Percentiles rank a stretch among this genome's conserved stretches.
These are phyloP conservation scores for Lactifluus pinguis DNA, from an alignment of 768 basidiomycete genomes.

Conservation along the genomic window DNA sequence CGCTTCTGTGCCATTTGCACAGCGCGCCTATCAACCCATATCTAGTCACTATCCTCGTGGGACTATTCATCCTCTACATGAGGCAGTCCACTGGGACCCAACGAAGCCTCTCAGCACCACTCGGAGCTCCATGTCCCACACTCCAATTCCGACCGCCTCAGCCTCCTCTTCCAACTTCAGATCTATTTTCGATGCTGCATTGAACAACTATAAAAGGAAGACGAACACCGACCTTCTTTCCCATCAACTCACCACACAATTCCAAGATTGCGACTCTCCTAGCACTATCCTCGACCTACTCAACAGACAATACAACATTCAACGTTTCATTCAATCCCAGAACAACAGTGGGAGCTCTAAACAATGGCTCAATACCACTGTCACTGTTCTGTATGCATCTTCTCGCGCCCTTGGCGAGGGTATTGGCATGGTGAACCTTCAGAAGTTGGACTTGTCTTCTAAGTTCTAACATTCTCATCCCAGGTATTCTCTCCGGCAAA, in stretches of 20 bases:
- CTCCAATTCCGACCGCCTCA: background rate
- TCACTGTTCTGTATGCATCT: background rate
- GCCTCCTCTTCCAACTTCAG: background rate
- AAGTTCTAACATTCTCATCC: background rate
- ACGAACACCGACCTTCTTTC: background rate
- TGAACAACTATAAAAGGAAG: background rate
- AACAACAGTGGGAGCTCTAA: background rate
- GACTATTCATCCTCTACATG: too few species aligned
- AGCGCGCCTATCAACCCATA: too few species aligned
- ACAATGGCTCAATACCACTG: constrained; percentile 1
- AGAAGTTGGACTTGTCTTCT: background rate
- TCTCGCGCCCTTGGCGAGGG: background rate
- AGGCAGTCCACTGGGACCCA: too few species aligned
- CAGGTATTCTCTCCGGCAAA: background rate
- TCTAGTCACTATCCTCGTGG: too few species aligned
- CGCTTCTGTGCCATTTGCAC: too few species aligned
- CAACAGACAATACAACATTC: background rate
- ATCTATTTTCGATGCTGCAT: background rate
- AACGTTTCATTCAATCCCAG: background rate
- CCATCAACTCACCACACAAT: background rate
- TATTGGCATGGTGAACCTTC: background rate
- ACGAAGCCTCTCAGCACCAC: too few species aligned
- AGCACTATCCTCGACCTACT: background rate
- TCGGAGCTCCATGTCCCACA: background rate
- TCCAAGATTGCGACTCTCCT: background rate